Evolutionary conservation across 345 rosid species (phyloP).

Genomic region (Boechera divaricarpa): DNA sequence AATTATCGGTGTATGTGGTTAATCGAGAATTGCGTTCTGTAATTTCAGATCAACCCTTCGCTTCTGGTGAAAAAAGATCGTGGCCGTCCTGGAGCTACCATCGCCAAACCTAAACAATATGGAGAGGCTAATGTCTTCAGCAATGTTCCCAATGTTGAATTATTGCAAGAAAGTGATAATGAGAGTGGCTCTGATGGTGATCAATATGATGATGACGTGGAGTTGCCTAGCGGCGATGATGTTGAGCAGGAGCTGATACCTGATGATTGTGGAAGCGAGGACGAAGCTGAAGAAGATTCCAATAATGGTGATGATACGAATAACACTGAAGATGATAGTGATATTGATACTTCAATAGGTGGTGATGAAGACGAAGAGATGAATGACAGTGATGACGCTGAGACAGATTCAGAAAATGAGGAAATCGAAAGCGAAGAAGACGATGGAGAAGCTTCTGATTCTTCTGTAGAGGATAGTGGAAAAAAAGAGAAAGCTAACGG

Average conservation of each 20-base stretch:
- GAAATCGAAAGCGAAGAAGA: slow-evolving; percentile 47
- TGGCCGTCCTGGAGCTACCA: slow-evolving; percentile 76
- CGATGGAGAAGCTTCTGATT: slow-evolving; percentile 43
- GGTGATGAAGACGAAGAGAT: slow-evolving; percentile 50
- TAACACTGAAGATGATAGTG: slow-evolving; percentile 46
- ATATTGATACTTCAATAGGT: slow-evolving; percentile 46
- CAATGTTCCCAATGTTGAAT: slow-evolving; percentile 73
- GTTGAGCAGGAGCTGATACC: slow-evolving; percentile 42
- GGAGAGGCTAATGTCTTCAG: slow-evolving; percentile 75
- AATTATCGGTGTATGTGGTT: slow-evolving; percentile 16
- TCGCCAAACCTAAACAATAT: slow-evolving; percentile 81
- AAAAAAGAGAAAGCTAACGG: slow-evolving; percentile 45
- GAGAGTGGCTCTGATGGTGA: slow-evolving; percentile 49
- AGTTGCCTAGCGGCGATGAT: slow-evolving; percentile 48
- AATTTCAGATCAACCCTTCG: slow-evolving; percentile 78
- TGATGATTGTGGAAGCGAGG: slow-evolving; percentile 43
- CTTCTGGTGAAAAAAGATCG: slow-evolving; percentile 94
- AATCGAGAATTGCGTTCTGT: slow-evolving; percentile 9
- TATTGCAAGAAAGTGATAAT: slow-evolving; percentile 57
- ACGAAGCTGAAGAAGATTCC: slow-evolving; percentile 53
- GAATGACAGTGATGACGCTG: slow-evolving; percentile 46
- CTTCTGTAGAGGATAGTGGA: slow-evolving; percentile 35
- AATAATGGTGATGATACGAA: slow-evolving; percentile 45
- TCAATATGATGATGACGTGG: slow-evolving; percentile 48
- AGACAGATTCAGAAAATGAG: slow-evolving; percentile 39